A percentile compares a stretch with the other conserved stretches of the same genome.
Conservation (phyloP, 306 rosid genomes). For the Alnus glutinosa region DNA sequence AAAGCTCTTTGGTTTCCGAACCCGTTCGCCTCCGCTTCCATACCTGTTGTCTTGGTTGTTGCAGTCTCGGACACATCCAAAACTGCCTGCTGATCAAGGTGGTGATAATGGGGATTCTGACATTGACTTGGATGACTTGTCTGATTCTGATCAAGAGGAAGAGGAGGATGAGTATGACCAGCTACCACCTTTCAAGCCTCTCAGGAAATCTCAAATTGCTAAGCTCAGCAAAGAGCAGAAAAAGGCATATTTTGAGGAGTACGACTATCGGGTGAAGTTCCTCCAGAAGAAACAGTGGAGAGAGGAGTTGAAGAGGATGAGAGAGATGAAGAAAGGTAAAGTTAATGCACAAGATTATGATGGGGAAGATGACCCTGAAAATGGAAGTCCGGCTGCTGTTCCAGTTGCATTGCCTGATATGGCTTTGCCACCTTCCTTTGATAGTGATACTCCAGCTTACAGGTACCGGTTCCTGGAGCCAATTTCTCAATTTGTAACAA, state of each 20-base stretch:
- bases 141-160: slow-evolving; percentile 86
- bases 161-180: slow-evolving; percentile 94
- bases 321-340: slow-evolving; percentile 74
- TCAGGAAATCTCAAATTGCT: slow-evolving; percentile 79
- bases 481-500: slow-evolving; percentile 82
- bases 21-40: slow-evolving; percentile 91
- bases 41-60: slow-evolving; percentile 82
- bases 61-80: slow-evolving; percentile 92
- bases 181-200: slow-evolving; percentile 95
- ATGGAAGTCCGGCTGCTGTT: slow-evolving; percentile 88
- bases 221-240: slow-evolving; percentile 81
- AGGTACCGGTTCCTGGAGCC: slow-evolving; percentile 98
- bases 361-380: slow-evolving; percentile 85
- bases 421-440: slow-evolving; percentile 94
- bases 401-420: slow-evolving; percentile 95
- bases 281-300: slow-evolving; percentile 95
- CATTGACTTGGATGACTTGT: slow-evolving; percentile 77
- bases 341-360: slow-evolving; percentile 37
- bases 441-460: slow-evolving; percentile 81
- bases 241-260: slow-evolving; percentile 90
- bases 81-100: slow-evolving; percentile 83
- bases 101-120: slow-evolving; percentile 96
- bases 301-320: slow-evolving; percentile 93
- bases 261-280: slow-evolving; percentile 91
- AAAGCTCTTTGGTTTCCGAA: slow-evolving; percentile 87